A percentile compares a stretch with the other conserved stretches of the same genome.
These are phyloP conservation scores for Aspergillus bridgeri DNA, from an alignment of 495 filamentous ascomycete species.

Conservation along the genomic window DNA sequence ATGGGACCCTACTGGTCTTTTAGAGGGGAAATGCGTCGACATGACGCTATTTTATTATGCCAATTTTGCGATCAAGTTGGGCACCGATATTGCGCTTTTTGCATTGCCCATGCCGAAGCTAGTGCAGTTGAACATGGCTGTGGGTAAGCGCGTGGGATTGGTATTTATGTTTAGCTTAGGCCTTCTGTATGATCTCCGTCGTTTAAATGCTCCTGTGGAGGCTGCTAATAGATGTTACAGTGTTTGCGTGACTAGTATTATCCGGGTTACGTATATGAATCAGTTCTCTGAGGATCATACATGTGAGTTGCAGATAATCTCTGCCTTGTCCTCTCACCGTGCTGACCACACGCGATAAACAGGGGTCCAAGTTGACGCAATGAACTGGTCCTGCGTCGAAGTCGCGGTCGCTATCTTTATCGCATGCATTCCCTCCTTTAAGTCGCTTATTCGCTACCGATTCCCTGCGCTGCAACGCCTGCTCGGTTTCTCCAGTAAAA, in stretches of 20 bases:
- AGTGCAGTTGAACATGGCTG: conserved; percentile 24
- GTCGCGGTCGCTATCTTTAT: conserved; percentile 22
- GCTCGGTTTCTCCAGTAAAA: conserved; percentile 13
- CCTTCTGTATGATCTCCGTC: conserved; percentile 24
- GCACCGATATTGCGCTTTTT: conserved; percentile 31
- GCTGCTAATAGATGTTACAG: no score
- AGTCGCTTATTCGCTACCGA: conserved; percentile 17
- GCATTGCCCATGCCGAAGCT: conserved; percentile 32
- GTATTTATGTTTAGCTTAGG: conserved; percentile 33
- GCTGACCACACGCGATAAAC: not conserved
- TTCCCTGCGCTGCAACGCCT: conserved; percentile 17
- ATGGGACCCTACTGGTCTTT: conserved; percentile 16
- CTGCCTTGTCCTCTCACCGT: not conserved
- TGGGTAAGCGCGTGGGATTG: conserved; percentile 27
- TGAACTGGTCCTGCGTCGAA: conserved; percentile 25
- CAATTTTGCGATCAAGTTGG: conserved; percentile 25
- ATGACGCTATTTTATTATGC: conserved; percentile 19
- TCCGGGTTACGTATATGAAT: conserved; percentile 21
- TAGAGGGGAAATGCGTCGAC: conserved; percentile 15
- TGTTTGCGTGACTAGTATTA: conserved; percentile 21
- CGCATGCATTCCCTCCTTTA: conserved; percentile 20
- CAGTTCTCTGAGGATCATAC: conserved; percentile 19
- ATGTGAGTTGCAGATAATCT: conserved; percentile 9
- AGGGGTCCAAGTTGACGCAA: conserved; percentile 19
- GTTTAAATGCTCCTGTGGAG: no score